Percentiles rank a stretch among this genome's conserved stretches.
phyloP scores from a whole-genome alignment of 331 rosid species.

The Erythrophleum ivorense region DNA sequence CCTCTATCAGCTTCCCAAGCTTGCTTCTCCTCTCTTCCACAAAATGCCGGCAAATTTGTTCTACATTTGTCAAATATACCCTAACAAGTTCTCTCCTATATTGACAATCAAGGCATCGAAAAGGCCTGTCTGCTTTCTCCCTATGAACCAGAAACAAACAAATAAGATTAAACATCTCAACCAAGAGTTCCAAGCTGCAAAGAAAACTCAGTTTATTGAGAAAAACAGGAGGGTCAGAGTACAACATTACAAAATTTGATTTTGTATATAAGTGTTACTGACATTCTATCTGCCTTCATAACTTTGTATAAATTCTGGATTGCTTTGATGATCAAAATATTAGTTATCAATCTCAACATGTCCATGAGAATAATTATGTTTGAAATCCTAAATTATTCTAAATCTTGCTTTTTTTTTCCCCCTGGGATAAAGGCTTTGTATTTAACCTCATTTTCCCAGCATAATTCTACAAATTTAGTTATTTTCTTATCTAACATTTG shows the following conservation, averaged over 20 bases:
- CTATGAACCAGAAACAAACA: conserved; percentile 57
- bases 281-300: background rate
- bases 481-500: background rate
- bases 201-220: background rate
- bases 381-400: background rate
- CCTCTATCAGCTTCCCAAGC: conserved; percentile 89
- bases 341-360: background rate
- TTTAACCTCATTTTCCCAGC: background rate
- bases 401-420: background rate
- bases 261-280: background rate
- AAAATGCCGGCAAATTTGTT: conserved; percentile 96
- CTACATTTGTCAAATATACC: conserved; percentile 96
- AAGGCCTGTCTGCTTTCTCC: conserved; percentile 95
- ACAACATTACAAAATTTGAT: background rate
- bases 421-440: background rate
- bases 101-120: conserved; percentile 97
- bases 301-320: background rate
- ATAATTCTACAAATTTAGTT: background rate
- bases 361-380: background rate
- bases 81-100: conserved; percentile 99
- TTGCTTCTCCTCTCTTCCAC: conserved; percentile 95
- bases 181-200: conserved; percentile 24
- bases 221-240: conserved; percentile 1
- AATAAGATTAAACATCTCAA: conserved; percentile 22
- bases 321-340: background rate